A percentile compares a stretch with the other conserved stretches of the same genome.
These are phyloP conservation scores for Bipolaris cookei DNA, from an alignment of 2,329 filamentous ascomycete genomes.

Conservation along the genomic window DNA sequence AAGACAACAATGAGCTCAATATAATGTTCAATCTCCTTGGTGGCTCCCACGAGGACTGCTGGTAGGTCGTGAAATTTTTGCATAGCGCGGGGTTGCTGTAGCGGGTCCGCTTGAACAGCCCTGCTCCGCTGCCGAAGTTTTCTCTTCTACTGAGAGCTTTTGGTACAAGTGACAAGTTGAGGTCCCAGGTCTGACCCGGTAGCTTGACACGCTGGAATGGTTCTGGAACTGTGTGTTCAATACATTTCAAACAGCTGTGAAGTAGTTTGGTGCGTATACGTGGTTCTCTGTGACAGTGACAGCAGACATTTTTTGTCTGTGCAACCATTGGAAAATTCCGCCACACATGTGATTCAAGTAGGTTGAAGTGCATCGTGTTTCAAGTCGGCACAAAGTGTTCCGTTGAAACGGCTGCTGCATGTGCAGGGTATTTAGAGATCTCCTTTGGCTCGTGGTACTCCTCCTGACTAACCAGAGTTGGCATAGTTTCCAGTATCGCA, in stretches of 20 bases:
- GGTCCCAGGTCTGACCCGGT: not conserved
- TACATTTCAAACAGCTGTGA: not conserved
- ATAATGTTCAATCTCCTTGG: no score
- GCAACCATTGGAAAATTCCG: not conserved
- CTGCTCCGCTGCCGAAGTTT: not conserved
- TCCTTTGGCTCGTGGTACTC: not conserved
- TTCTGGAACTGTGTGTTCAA: not conserved
- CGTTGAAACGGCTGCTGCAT: slow-evolving; percentile 1
- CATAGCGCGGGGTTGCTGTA: not conserved
- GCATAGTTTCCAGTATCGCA: not conserved
- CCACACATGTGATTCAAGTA: not conserved
- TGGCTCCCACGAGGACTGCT: not conserved
- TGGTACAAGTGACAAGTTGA: not conserved
- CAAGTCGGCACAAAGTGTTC: not conserved
- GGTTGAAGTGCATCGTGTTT: slow-evolving; percentile 2
- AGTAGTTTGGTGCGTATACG: not conserved
- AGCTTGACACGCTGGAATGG: not conserved
- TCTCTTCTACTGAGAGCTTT: not conserved
- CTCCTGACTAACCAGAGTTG: not conserved
- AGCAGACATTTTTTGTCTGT: not conserved
- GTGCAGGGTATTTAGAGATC: not conserved
- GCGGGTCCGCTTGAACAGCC: not conserved
- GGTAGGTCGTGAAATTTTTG: not conserved
- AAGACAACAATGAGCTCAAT: no score
- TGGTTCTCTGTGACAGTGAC: not conserved